These are phyloP conservation scores for Capsicum pubescens DNA, from an alignment of 257 asterid genomes.

Conservation along the genomic window DNA sequence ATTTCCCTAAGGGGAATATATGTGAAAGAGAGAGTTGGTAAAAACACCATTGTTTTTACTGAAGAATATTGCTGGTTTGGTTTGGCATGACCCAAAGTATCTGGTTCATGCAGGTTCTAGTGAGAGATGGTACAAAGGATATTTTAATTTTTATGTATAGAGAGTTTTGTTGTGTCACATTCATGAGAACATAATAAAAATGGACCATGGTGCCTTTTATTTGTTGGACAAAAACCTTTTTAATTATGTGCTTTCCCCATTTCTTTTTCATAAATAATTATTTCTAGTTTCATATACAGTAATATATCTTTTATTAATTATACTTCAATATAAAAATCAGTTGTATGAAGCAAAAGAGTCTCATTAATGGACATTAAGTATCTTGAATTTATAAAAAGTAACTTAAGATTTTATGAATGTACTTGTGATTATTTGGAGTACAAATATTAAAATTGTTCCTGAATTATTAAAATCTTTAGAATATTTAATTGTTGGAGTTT, in stretches of 20 bases:
- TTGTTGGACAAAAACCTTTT: slow-evolving; percentile 15
- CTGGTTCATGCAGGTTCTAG: slow-evolving; percentile 28
- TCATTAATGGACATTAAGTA: neutral
- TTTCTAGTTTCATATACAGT: neutral
- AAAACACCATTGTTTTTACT: slow-evolving; percentile 18
- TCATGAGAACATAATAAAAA: slow-evolving; percentile 16
- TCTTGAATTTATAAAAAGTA: neutral
- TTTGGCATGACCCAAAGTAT: slow-evolving; percentile 27
- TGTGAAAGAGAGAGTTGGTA: neutral
- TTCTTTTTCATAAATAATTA: neutral
- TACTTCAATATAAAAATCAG: neutral
- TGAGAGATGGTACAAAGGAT: slow-evolving; percentile 11
- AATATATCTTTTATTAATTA: neutral
- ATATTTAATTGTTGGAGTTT: slow-evolving; percentile 5
- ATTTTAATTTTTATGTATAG: neutral
- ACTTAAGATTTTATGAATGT: slow-evolving; percentile 17
- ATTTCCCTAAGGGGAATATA: neutral
- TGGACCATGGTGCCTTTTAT: slow-evolving; percentile 20
- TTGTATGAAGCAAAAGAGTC: neutral
- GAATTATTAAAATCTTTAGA: neutral
- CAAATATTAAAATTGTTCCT: neutral
- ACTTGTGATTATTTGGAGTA: neutral
- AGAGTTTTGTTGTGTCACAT: slow-evolving; percentile 15
- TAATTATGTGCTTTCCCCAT: neutral
- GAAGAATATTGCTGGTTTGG: slow-evolving; percentile 25